These are phyloP conservation scores for Ophiostoma piceae DNA, from an alignment of 2,329 filamentous ascomycete species.

Conservation along the genomic window DNA sequence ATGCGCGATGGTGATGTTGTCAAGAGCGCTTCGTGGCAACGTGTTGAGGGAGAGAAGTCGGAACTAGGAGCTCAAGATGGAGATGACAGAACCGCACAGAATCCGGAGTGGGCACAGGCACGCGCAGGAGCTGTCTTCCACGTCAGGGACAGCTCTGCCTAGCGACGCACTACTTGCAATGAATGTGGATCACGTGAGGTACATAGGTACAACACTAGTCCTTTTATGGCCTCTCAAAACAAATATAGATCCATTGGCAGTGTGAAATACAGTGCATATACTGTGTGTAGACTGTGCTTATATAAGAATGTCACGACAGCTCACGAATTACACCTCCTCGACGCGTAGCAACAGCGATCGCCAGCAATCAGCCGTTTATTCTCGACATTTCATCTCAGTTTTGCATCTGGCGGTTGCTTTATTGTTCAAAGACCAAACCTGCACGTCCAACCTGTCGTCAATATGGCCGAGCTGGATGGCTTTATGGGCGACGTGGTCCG, in stretches of 20 bases:
- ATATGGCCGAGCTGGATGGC: constrained; percentile 26
- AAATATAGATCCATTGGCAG: not conserved
- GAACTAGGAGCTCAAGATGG: not conserved
- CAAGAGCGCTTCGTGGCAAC: not conserved
- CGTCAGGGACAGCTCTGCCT: constrained; percentile 18
- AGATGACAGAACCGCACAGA: not conserved
- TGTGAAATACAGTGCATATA: not conserved
- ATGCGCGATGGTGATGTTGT: not conserved
- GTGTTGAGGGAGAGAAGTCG: constrained; percentile 1
- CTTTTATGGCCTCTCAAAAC: not conserved
- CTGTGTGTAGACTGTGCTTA: not conserved
- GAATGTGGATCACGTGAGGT: not conserved
- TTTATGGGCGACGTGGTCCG: constrained; percentile 29
- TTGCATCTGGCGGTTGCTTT: too few relatives aligned
- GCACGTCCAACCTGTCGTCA: not conserved
- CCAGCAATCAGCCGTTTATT: not conserved
- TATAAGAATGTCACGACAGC: not conserved
- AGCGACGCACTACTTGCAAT: constrained; percentile 9
- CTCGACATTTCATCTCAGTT: too few relatives aligned
- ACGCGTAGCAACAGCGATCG: not conserved
- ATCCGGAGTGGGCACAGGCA: constrained; percentile 7
- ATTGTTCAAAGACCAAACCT: too few relatives aligned
- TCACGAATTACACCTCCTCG: not conserved
- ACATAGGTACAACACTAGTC: not conserved
- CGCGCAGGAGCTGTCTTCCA: constrained; percentile 11